Conservation (phyloP, 768 basidiomycete species). For the Lactarius deliciosus region DNA sequence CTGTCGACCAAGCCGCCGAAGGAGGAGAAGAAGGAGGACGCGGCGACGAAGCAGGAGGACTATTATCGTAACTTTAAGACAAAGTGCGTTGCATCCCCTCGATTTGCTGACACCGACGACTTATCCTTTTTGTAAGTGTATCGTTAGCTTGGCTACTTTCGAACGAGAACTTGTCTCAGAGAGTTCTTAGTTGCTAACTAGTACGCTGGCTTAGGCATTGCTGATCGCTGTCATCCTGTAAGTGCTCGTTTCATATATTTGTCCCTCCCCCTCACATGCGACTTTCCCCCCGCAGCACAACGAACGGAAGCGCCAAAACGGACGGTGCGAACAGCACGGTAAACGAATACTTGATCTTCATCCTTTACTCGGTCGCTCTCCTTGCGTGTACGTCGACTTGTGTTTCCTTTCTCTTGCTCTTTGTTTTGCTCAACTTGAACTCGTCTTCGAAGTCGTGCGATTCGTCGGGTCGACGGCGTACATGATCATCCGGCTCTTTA, state of each 20-base stretch:
- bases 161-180: constrained; percentile 46
- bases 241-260: constrained; percentile 48
- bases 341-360: constrained; percentile 85
- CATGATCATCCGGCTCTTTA: constrained; percentile 83
- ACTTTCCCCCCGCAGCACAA: constrained; percentile 37
- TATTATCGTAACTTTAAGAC: too few relatives aligned
- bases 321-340: constrained; percentile 54
- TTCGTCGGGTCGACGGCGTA: constrained; percentile 82
- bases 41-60: too few relatives aligned
- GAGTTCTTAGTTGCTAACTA: constrained; percentile 25
- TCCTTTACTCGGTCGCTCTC: constrained; percentile 84
- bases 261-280: background rate
- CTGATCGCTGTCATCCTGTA: constrained; percentile 75
- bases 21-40: too few relatives aligned
- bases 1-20: too few relatives aligned
- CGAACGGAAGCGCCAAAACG: constrained; percentile 51
- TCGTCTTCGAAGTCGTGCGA: constrained; percentile 60
- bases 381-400: constrained; percentile 67
- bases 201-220: constrained; percentile 46
- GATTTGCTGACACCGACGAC: constrained; percentile 17
- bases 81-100: constrained; percentile 40
- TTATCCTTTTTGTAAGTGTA: constrained; percentile 44
- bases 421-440: constrained; percentile 22
- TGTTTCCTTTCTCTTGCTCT: background rate
- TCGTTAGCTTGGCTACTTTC: constrained; percentile 86